Percentiles rank a stretch among this genome's conserved stretches.
phyloP scores from a whole-genome alignment of 768 basidiomycete species.

The Naganishia onofrii region DNA sequence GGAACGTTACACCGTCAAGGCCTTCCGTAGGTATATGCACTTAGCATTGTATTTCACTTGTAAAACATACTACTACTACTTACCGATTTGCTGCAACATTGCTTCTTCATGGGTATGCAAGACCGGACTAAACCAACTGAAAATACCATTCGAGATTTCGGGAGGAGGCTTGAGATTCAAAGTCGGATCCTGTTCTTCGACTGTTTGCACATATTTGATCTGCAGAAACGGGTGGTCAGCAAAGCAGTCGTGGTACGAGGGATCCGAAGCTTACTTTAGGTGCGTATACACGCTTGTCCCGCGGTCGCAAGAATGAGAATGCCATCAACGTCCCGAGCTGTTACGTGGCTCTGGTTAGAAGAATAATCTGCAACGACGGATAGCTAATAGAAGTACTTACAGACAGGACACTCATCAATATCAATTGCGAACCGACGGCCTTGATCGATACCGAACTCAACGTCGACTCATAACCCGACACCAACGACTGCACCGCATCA shows the following conservation, averaged over 20 bases:
- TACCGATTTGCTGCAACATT: constrained; percentile 59
- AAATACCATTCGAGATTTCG: constrained; percentile 72
- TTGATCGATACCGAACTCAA: constrained; percentile 49
- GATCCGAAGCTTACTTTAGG: constrained; percentile 60
- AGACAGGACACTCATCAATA: constrained; percentile 51
- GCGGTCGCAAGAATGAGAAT: constrained; percentile 83
- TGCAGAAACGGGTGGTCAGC: constrained; percentile 15
- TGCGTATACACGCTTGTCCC: constrained; percentile 87
- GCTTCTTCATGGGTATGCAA: constrained; percentile 81
- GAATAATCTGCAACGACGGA: too few species aligned
- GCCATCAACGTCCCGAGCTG: constrained; percentile 51
- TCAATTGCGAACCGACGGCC: constrained; percentile 53
- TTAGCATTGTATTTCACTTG: not conserved
- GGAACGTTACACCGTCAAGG: constrained; percentile 86
- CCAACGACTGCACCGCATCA: constrained; percentile 36
- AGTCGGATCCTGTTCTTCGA: constrained; percentile 35
- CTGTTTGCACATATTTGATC: constrained; percentile 76
- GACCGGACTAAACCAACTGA: constrained; percentile 88
- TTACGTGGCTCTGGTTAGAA: too few species aligned
- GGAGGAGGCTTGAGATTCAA: constrained; percentile 53
- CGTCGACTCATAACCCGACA: constrained; percentile 43
- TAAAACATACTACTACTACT: constrained; percentile 16
- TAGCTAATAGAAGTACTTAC: constrained; percentile 29
- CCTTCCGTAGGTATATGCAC: constrained; percentile 61
- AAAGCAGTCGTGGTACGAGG: not conserved